Percentiles rank a stretch among this genome's conserved stretches.
phyloP scores from a whole-genome alignment of 768 basidiomycete genomes.

The Astraeus odoratus region DNA sequence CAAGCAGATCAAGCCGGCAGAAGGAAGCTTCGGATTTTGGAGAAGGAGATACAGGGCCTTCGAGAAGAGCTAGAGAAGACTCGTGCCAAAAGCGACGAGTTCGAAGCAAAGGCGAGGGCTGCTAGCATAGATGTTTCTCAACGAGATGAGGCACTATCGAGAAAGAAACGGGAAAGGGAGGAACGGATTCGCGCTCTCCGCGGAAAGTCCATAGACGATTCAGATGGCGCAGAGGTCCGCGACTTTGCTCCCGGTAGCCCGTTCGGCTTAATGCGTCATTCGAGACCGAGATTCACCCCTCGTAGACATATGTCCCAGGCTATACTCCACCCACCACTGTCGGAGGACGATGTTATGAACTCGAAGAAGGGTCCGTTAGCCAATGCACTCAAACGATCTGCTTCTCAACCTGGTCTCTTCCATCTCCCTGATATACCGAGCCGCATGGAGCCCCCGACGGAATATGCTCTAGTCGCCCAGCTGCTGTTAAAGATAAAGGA shows the following conservation, averaged over 20 bases:
- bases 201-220: constrained; percentile 27
- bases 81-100: constrained; percentile 61
- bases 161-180: constrained; percentile 35
- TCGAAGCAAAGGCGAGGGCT: constrained; percentile 58
- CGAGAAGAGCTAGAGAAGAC: constrained; percentile 72
- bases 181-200: constrained; percentile 49
- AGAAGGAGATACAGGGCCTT: constrained; percentile 72
- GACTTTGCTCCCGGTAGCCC: constrained; percentile 59
- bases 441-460: constrained; percentile 13
- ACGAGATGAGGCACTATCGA: constrained; percentile 26
- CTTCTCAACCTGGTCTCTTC: constrained; percentile 17
- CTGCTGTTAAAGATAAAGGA: constrained; percentile 70
- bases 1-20: constrained; percentile 63
- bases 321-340: constrained; percentile 5
- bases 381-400: constrained; percentile 18
- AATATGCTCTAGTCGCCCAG: constrained; percentile 60
- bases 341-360: constrained; percentile 9
- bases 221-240: constrained; percentile 30
- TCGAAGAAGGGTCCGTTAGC: constrained; percentile 16
- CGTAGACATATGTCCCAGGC: constrained; percentile 27
- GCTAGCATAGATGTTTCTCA: constrained; percentile 21
- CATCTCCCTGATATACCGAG: constrained; percentile 6
- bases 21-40: constrained; percentile 61
- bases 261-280: constrained; percentile 16
- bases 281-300: constrained; percentile 14